phyloP scores from a whole-genome alignment of 1,284 basidiomycete genomes.

The Schizopora paradoxa region DNA sequence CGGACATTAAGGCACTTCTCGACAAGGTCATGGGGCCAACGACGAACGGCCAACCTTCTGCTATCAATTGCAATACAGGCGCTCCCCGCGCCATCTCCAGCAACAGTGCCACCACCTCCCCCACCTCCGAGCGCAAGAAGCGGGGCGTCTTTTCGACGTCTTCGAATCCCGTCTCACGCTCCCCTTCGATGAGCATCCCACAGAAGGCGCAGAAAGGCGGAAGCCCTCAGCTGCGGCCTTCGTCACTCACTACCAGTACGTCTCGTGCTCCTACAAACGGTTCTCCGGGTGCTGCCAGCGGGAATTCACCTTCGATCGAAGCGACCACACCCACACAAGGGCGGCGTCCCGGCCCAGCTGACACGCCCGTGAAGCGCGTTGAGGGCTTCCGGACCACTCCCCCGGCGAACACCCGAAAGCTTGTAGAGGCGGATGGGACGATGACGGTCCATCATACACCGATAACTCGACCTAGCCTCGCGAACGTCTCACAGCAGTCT shows the following conservation, averaged over 20 bases:
- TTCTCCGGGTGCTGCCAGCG: conserved; percentile 27
- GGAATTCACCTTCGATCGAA: conserved; percentile 25
- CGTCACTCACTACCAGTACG: conserved; percentile 33
- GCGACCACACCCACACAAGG: background rate
- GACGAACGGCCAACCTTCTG: conserved; percentile 20
- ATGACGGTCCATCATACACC: background rate
- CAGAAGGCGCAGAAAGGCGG: conserved; percentile 1
- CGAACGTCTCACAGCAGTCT: background rate
- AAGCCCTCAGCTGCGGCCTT: conserved; percentile 13
- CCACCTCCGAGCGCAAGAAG: conserved; percentile 28
- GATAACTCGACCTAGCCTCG: background rate
- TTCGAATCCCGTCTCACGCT: conserved; percentile 6
- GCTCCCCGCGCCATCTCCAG: conserved; percentile 18
- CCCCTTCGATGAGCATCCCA: conserved; percentile 3
- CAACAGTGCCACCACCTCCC: conserved; percentile 22
- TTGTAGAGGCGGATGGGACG: conserved; percentile 10
- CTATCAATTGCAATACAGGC: too few species aligned
- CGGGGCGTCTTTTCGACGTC: background rate
- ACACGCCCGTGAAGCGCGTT: conserved; percentile 15
- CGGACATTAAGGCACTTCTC: conserved; percentile 60
- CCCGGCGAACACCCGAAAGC: conserved; percentile 11
- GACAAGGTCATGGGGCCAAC: conserved; percentile 41
- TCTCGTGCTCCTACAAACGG: conserved; percentile 39
- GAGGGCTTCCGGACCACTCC: conserved; percentile 18
- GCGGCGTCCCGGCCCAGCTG: conserved; percentile 8